Conservation (phyloP, 352 stramenopile genomes). For the Phytophthora pluvialis region DNA sequence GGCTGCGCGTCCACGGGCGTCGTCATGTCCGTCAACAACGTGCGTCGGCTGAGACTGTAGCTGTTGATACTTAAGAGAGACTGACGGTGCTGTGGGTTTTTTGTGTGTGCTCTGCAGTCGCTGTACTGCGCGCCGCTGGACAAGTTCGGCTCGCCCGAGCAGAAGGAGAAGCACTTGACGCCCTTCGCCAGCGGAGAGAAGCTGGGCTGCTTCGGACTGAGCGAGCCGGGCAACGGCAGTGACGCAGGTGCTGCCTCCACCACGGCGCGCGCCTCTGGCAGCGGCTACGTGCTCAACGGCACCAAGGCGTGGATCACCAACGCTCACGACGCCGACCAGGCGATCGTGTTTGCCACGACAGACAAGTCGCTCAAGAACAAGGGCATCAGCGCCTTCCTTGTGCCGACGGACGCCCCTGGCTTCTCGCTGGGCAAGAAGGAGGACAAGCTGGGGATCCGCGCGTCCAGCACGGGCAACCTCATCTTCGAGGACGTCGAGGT, state of each 20-base stretch:
- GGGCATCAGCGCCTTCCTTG: conserved; percentile 97
- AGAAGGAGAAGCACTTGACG: conserved; percentile 91
- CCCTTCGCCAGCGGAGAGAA: conserved; percentile 92
- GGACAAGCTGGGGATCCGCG: conserved; percentile 98
- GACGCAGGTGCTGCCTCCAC: conserved; percentile 95
- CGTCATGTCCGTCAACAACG: conserved; percentile 96
- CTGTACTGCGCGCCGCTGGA: conserved; percentile 96
- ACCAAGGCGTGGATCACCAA: conserved; percentile 98
- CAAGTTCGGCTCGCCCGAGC: conserved; percentile 92
- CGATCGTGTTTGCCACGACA: conserved; percentile 97
- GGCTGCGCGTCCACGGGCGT: conserved; percentile 96
- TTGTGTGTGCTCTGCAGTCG: conserved; percentile 62
- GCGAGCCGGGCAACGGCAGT: conserved; percentile 93
- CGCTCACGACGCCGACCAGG: conserved; percentile 92
- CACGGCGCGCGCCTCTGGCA: conserved; percentile 85
- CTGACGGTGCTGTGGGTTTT: conserved; percentile 7
- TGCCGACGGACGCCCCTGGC: conserved; percentile 90
- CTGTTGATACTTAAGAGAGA: conserved; percentile 1
- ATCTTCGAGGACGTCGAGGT: conserved; percentile 96
- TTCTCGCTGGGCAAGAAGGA: conserved; percentile 98
- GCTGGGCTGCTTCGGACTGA: conserved; percentile 96
- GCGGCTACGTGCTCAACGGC: conserved; percentile 95
- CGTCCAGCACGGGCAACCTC: conserved; percentile 96
- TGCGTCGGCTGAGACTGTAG: conserved; percentile 29
- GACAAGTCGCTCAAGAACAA: conserved; percentile 96